Evolutionary conservation across 441 rosid genomes (phyloP), one percentile per base, ranked within the genome.

Genomic region (Biscutella laevigata): DNA sequence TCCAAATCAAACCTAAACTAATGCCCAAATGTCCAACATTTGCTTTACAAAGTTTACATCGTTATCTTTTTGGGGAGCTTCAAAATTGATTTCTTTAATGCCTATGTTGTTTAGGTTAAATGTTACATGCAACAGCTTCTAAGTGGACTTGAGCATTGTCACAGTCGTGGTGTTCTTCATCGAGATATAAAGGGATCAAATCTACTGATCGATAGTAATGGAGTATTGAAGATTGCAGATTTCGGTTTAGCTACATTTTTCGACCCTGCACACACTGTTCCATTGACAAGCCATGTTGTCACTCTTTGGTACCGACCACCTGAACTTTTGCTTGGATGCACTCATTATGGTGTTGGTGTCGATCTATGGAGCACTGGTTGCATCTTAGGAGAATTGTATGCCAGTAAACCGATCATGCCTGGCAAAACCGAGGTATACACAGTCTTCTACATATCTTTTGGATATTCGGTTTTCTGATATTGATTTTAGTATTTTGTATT

Each of bases 281-380:
- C 77, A 5, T 57, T 86, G 81, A 92, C 96, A 19, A 88, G 92
- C 67, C 95, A 86, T 21, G 98, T 91, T 24, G 92, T 91, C 67
- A 91, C 96, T 17, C 88, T 91, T 38, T 91, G 98, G 98, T 91
- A 91, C 70, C 78, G 96, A 64, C 96, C 96, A 20, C 98, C 98
- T 0, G 96, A 91, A 61, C 98, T 91, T 62, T 74, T 91, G 60
- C 87, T 91, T 52, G 96, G 98, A 59, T 79, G 88, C 29, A 29
- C 77, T 55, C 73, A 45, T 30, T 91, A 91, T 57, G 84, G 92
- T 39, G 85, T 80, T 35, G 82, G 87, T 19, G 80, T 91, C 53
- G 96, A 91, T 76, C 71, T 91, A 30, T 91, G 98, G 98, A 91
- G 98, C 61, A 59, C 86, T 25, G 98, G 98, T 64, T 91, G 98